Percentiles rank a stretch among this genome's conserved stretches.
Evolutionary conservation across 2,329 filamentous ascomycete species (phyloP).

Genomic region (Stemphylium beticola): DNA sequence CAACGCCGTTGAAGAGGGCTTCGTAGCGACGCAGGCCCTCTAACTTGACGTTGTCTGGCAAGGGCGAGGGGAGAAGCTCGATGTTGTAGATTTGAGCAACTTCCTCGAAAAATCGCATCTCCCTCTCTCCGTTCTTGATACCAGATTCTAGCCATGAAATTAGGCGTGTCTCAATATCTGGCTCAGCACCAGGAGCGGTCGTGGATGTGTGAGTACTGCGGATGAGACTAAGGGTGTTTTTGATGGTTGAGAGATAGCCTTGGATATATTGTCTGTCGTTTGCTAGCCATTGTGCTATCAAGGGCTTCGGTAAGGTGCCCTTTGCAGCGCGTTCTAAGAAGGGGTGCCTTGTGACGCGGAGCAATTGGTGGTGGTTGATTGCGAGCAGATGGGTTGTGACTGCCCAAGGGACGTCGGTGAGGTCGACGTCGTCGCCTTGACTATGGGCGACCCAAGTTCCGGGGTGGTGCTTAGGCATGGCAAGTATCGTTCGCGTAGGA

Average conservation of each 20-base stretch:
- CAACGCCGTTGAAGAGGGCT: constrained; percentile 28
- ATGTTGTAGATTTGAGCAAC: constrained; percentile 38
- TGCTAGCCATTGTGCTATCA: constrained; percentile 44
- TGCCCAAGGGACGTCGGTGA: constrained; percentile 31
- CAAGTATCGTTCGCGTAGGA: constrained; percentile 17
- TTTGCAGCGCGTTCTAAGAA: constrained; percentile 41
- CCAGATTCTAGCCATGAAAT: constrained; percentile 41
- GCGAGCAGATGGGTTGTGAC: constrained; percentile 42
- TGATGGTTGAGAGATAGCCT: constrained; percentile 38
- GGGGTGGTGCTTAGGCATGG: constrained; percentile 26
- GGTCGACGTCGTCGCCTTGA: constrained; percentile 18
- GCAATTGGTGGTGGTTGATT: constrained; percentile 33
- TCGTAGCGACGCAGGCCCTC: constrained; percentile 41
- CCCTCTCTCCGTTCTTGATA: constrained; percentile 41
- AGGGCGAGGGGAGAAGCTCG: constrained; percentile 20
- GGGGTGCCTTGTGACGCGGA: constrained; percentile 37
- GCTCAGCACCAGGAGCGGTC: constrained; percentile 21
- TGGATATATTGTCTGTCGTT: constrained; percentile 44
- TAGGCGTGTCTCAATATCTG: constrained; percentile 29
- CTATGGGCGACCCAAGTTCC: constrained; percentile 23
- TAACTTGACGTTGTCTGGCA: constrained; percentile 26
- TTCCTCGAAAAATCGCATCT: constrained; percentile 40
- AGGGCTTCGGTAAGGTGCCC: constrained; percentile 37
- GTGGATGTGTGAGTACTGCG: constrained; percentile 15
- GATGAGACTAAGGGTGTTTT: constrained; percentile 30